These are phyloP conservation scores for Globisporangium echinulatum DNA, from an alignment of 352 stramenopile species.

Conservation along the genomic window DNA sequence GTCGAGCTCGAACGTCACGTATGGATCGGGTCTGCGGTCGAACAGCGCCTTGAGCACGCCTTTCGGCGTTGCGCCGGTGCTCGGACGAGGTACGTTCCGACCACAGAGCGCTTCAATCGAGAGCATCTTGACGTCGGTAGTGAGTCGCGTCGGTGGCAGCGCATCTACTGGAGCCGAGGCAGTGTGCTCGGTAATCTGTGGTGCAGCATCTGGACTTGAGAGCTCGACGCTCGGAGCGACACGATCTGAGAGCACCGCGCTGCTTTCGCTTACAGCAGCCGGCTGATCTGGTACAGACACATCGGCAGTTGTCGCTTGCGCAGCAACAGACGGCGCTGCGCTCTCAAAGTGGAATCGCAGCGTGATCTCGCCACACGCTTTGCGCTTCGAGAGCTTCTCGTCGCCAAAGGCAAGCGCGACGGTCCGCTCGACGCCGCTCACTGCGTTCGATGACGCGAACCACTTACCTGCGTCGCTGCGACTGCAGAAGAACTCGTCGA, in stretches of 20 bases:
- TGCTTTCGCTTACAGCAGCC: too few species aligned
- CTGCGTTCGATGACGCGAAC: conserved; percentile 2
- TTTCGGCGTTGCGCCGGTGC: conserved; percentile 14
- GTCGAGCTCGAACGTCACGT: conserved; percentile 29
- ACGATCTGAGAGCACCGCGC: too few species aligned
- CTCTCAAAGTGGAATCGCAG: conserved; percentile 23
- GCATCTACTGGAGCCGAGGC: not conserved
- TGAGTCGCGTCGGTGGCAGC: not conserved
- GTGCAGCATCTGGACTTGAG: not conserved
- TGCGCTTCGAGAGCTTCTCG: conserved; percentile 31
- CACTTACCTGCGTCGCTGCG: conserved; percentile 1
- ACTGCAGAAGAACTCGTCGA: conserved; percentile 23
- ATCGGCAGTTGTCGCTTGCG: not conserved
- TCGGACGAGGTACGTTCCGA: conserved; percentile 22
- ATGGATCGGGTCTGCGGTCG: conserved; percentile 40
- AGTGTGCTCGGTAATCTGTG: not conserved
- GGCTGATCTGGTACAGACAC: too few species aligned
- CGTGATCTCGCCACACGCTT: conserved; percentile 29
- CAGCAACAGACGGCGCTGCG: not conserved
- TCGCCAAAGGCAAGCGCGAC: conserved; percentile 19
- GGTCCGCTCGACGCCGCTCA: conserved; percentile 10
- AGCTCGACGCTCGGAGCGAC: not conserved
- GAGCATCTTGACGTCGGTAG: conserved; percentile 27
- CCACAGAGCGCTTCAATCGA: conserved; percentile 28
- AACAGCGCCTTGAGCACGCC: conserved; percentile 31